Percentiles rank a stretch among this genome's conserved stretches.
phyloP scores from a whole-genome alignment of 768 basidiomycete genomes.

The Exidia glandulosa region DNA sequence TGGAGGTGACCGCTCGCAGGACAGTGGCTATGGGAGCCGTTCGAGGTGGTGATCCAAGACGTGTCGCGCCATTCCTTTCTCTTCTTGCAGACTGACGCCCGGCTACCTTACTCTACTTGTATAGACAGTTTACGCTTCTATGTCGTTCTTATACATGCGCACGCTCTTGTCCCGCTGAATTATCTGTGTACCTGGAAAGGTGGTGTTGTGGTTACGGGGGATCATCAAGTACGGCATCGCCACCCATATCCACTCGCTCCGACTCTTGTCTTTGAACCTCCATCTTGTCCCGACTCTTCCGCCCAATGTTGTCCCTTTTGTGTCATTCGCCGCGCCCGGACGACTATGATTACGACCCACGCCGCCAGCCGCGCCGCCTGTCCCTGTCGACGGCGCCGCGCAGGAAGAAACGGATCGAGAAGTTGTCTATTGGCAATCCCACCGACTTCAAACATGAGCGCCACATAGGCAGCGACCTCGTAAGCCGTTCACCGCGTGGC shows the following conservation, averaged over 20 bases:
- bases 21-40: neutral
- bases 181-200: neutral
- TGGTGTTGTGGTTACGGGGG: neutral
- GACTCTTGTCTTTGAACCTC: neutral
- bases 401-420: conserved; percentile 7
- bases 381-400: conserved; percentile 3
- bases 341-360: conserved; percentile 7
- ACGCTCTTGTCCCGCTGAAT: too few relatives aligned
- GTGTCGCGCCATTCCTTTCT: neutral
- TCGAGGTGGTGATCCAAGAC: neutral
- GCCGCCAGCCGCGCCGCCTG: neutral
- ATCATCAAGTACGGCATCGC: neutral
- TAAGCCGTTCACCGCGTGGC: neutral
- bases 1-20: conserved; percentile 23
- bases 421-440: conserved; percentile 10
- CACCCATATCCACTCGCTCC: neutral
- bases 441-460: conserved; percentile 10
- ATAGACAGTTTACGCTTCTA: neutral
- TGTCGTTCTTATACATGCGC: too few relatives aligned
- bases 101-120: neutral
- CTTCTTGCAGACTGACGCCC: too few relatives aligned
- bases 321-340: conserved; percentile 6
- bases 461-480: conserved; percentile 11
- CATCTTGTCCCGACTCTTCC: conserved; percentile 3
- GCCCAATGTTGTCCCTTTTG: conserved; percentile 9